These are phyloP conservation scores for Coprinopsis strossmayeri DNA, from an alignment of 768 basidiomycete genomes.

Conservation along the genomic window DNA sequence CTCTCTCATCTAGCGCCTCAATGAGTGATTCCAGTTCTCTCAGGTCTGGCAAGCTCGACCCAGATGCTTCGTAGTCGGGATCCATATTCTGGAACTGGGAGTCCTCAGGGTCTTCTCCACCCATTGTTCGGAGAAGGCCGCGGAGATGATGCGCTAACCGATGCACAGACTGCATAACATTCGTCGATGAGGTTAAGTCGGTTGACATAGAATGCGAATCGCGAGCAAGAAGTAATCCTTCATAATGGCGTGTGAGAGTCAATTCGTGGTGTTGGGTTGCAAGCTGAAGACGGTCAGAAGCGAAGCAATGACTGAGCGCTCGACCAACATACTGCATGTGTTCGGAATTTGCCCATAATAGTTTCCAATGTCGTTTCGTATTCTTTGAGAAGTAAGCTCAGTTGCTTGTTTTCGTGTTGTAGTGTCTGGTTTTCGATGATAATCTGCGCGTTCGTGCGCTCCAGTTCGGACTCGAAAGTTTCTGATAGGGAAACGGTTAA, in stretches of 20 bases:
- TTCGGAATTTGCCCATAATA: conserved; percentile 94
- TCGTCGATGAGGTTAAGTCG: conserved; percentile 53
- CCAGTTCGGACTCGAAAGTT: conserved; percentile 86
- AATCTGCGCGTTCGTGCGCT: conserved; percentile 82
- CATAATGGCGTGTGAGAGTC: conserved; percentile 85
- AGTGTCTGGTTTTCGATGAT: conserved; percentile 92
- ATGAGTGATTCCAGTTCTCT: conserved; percentile 37
- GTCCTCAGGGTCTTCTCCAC: conserved; percentile 54
- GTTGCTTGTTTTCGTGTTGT: conserved; percentile 92
- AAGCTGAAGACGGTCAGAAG: conserved; percentile 38
- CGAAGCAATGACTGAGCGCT: conserved; percentile 6
- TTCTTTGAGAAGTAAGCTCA: conserved; percentile 83
- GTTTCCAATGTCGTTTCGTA: conserved; percentile 93
- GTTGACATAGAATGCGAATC: conserved; percentile 49
- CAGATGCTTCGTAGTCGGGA: conserved; percentile 29
- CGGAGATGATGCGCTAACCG: conserved; percentile 67
- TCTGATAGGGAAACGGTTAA: conserved; percentile 52
- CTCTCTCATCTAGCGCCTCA: conserved; percentile 32
- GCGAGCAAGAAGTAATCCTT: conserved; percentile 63
- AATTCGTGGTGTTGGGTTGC: conserved; percentile 91
- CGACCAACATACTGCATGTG: conserved; percentile 66
- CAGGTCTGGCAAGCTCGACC: conserved; percentile 24
- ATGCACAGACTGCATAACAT: conserved; percentile 59
- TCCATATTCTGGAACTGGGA: conserved; percentile 22
- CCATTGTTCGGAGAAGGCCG: conserved; percentile 63